A percentile compares a stretch with the other conserved stretches of the same genome.
phyloP scores from a whole-genome alignment of 2,329 filamentous ascomycete species.

The Calycina marina region DNA sequence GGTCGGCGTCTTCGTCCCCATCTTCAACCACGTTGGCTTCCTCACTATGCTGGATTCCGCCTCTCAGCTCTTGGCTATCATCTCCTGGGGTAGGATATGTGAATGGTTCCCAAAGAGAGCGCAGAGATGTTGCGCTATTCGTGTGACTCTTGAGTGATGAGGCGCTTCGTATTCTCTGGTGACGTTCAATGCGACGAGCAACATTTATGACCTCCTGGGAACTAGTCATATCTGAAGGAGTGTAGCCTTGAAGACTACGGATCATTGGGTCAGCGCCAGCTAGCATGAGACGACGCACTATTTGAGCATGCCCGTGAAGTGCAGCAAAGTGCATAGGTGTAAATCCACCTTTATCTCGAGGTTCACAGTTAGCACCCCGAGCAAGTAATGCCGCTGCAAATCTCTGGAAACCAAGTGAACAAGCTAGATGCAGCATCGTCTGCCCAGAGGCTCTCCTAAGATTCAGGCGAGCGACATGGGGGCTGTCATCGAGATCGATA shows the following conservation, averaged over 20 bases:
- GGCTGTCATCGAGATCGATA: conserved; percentile 63
- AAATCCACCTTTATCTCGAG: conserved; percentile 65
- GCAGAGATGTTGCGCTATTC: conserved; percentile 52
- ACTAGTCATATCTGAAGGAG: conserved; percentile 54
- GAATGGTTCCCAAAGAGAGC: conserved; percentile 49
- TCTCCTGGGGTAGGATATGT: conserved; percentile 26
- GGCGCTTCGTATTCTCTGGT: conserved; percentile 53
- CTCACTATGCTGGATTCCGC: conserved; percentile 24
- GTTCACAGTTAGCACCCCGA: conserved; percentile 62
- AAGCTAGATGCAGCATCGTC: conserved; percentile 69
- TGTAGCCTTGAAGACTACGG: conserved; percentile 55
- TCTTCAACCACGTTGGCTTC: conserved; percentile 22
- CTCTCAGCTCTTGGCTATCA: conserved; percentile 25
- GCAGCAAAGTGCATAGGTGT: conserved; percentile 72
- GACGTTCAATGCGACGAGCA: conserved; percentile 45
- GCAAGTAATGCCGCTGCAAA: conserved; percentile 66
- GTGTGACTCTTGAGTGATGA: conserved; percentile 41
- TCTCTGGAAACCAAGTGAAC: conserved; percentile 57
- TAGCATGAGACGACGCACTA: conserved; percentile 60
- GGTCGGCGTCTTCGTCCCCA: conserved; percentile 23
- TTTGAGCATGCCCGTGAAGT: conserved; percentile 59
- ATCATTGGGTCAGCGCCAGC: conserved; percentile 58
- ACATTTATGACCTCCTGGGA: conserved; percentile 49
- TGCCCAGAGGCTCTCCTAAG: conserved; percentile 52
- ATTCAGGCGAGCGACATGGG: conserved; percentile 53